phyloP scores from a whole-genome alignment of 768 basidiomycete genomes.

The Polyporus arcularius region DNA sequence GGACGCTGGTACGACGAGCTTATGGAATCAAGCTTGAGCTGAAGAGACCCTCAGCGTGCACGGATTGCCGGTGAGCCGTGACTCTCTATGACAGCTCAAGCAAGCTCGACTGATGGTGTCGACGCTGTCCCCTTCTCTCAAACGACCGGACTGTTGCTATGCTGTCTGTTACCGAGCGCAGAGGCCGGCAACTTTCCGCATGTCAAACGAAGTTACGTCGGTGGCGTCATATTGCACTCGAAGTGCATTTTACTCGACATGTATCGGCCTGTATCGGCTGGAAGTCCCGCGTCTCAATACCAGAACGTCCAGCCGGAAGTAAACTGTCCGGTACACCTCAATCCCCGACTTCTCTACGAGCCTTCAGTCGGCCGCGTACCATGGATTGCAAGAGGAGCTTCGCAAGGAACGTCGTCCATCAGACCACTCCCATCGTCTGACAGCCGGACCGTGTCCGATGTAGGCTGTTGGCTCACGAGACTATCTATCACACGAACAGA shows the following conservation, averaged over 20 bases:
- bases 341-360: background rate
- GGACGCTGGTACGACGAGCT: too few species aligned
- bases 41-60: background rate
- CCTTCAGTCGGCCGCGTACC: background rate
- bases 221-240: too few species aligned
- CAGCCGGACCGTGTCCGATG: background rate
- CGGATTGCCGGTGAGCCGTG: background rate
- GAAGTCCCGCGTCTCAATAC: background rate
- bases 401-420: background rate
- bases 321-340: background rate
- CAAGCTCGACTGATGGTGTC: too few species aligned
- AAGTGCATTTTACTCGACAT: background rate
- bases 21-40: background rate
- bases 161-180: too few species aligned
- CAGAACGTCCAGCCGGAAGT: background rate
- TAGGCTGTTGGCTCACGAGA: background rate
- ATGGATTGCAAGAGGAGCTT: background rate
- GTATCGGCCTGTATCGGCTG: background rate
- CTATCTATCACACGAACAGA: background rate
- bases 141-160: too few species aligned
- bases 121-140: too few species aligned
- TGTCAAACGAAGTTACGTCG: too few species aligned
- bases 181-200: too few species aligned
- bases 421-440: background rate
- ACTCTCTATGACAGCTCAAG: background rate